Evolutionary conservation across 2,329 filamentous ascomycete species (phyloP).

Genomic region (Trichoderma endophyticum): DNA sequence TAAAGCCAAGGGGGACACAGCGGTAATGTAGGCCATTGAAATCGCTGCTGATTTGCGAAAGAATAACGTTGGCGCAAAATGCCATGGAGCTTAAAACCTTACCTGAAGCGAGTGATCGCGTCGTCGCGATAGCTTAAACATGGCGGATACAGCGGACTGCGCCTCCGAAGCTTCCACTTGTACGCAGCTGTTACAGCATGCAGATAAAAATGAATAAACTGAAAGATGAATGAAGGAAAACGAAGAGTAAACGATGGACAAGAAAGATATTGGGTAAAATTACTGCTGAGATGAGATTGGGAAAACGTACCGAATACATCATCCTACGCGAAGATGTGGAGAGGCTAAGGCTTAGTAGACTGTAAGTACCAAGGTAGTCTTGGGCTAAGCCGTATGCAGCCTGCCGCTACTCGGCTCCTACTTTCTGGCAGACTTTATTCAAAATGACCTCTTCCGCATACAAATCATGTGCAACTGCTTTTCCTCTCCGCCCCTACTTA

Average conservation of each 20-base stretch:
- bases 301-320: conserved; percentile 15
- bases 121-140: conserved; percentile 52
- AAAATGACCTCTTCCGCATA: background rate
- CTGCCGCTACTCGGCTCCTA: background rate
- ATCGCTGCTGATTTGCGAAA: background rate
- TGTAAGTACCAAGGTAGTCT: background rate
- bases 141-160: conserved; percentile 25
- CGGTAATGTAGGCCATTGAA: background rate
- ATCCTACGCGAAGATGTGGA: conserved; percentile 6
- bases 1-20: too few relatives aligned
- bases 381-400: background rate
- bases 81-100: conserved; percentile 20
- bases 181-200: background rate
- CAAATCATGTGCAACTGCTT: background rate
- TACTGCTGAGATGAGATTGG: background rate
- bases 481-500: background rate
- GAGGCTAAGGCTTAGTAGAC: background rate
- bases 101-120: conserved; percentile 48
- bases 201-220: background rate
- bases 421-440: background rate
- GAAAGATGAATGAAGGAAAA: background rate
- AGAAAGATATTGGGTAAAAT: background rate
- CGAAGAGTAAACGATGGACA: background rate
- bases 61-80: background rate
- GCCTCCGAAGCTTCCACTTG: background rate